Evolutionary conservation across 306 rosid species (phyloP).

Genomic region (Trifolium subterraneum): DNA sequence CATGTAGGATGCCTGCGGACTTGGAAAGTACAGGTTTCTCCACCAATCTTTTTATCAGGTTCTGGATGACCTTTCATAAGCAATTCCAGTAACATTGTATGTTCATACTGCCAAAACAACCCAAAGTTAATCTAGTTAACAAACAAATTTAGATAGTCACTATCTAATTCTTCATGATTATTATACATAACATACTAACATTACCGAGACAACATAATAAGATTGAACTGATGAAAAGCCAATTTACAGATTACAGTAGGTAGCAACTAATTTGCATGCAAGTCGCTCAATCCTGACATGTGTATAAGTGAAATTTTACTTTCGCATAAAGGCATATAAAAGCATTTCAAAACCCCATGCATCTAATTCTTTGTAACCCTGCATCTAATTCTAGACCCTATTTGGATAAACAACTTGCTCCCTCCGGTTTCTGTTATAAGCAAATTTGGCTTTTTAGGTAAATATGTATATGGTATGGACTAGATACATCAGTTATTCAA

Average conservation of each 20-base stretch:
- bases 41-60: constrained; percentile 62
- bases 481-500: too few relatives aligned
- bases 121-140: not conserved
- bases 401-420: too few relatives aligned
- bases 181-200: not conserved
- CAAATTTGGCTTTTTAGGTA: too few relatives aligned
- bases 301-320: not conserved
- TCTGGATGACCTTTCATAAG: constrained; percentile 75
- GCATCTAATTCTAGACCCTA: not conserved
- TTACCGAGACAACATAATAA: not conserved
- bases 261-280: not conserved
- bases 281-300: not conserved
- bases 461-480: too few relatives aligned
- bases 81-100: constrained; percentile 67
- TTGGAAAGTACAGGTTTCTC: constrained; percentile 66
- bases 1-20: constrained; percentile 74
- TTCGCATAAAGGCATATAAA: not conserved
- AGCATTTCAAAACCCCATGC: not conserved
- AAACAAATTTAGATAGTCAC: constrained; percentile 3
- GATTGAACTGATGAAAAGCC: not conserved
- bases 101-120: constrained; percentile 72
- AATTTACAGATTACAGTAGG: constrained; percentile 3
- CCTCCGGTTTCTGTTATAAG: too few relatives aligned
- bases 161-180: not conserved
- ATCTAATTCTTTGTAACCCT: not conserved